Percentiles rank a stretch among this genome's conserved stretches.
phyloP scores from a whole-genome alignment of 2,329 filamentous ascomycete species.

The Uncinocarpus reesii region DNA sequence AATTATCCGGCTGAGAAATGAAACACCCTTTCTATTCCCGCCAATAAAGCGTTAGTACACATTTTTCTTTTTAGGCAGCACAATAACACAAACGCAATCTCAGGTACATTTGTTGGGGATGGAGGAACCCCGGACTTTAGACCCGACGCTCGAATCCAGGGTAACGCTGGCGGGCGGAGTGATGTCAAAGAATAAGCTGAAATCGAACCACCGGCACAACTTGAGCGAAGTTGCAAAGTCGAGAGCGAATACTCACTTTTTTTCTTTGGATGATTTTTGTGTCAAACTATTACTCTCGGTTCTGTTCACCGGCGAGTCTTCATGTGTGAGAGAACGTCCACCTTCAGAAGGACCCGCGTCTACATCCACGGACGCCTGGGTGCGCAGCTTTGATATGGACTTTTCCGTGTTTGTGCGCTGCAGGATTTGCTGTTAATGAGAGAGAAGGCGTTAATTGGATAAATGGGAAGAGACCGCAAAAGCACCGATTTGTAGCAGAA shows the following conservation, averaged over 20 bases:
- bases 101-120: not conserved
- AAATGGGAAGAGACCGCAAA: not conserved
- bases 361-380: slow-evolving; percentile 34
- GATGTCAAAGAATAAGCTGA: too few species aligned
- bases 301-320: slow-evolving; percentile 22
- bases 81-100: not conserved
- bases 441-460: not conserved
- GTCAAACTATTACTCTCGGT: slow-evolving; percentile 11
- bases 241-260: slow-evolving; percentile 47
- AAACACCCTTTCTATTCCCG: slow-evolving; percentile 64
- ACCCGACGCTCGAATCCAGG: not conserved
- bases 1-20: slow-evolving; percentile 80
- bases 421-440: slow-evolving; percentile 46
- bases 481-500: too few species aligned
- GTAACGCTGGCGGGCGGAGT: too few species aligned
- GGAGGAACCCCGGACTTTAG: too few species aligned
- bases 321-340: slow-evolving; percentile 25
- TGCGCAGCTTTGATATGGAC: slow-evolving; percentile 40
- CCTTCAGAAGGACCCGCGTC: slow-evolving; percentile 32
- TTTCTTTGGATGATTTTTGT: slow-evolving; percentile 45
- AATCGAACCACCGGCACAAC: too few species aligned
- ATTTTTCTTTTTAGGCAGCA: not conserved
- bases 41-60: slow-evolving; percentile 11
- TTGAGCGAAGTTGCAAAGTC: not conserved
- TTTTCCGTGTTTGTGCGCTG: slow-evolving; percentile 57